Evolutionary conservation across 306 rosid species (phyloP), one percentile per base, ranked within the genome.

Genomic region (Quercus parvula): DNA sequence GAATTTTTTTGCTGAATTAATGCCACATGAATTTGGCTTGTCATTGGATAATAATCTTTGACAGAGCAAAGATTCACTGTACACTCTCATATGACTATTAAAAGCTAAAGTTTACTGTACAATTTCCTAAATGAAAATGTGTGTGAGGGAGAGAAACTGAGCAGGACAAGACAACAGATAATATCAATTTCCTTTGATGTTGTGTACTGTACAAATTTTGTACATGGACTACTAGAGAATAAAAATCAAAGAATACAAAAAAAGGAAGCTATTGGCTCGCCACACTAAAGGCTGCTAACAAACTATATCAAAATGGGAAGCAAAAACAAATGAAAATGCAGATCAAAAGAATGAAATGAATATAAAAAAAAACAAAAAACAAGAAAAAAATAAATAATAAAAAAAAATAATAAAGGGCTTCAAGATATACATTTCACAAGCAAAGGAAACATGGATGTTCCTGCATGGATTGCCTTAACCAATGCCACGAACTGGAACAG

Each of bases 381-480:
- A 51, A 74, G 15, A 56, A 61, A n/a, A 56, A 79, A 82, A 64
- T 22, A 22, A 22, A 22, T 22, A 22, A 22, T 22, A 24, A 24
- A 24, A 24, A 24, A 24, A 1, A 24, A 24, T 24, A 24, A 24
- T 24, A n/a, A 62, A 76, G 31, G 70, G 15, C 69, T 70, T 89
- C 85, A 91, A 25, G 84, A 83, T 69, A 76, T 67, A 78, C 85
- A 86, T 82, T 91, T 87, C 64, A 93, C 89, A 58, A 70, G 82
- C 88, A 93, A 84, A 28, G 88, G 88, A 51, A 90, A 82, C 30
- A 19, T 55, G 73, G 57, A 63, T 64, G 67, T 79, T 67, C 85
- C 95, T 12, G 82, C 90, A 72, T 86, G 92, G 81, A 95, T 90
- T 70, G 99, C 97, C 88, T 87, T 93, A 86, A 88, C 19, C 86